Evolutionary conservation across 495 filamentous ascomycete species (phyloP), one percentile per base, ranked within the genome.

Genomic region (Terfezia boudieri): DNA sequence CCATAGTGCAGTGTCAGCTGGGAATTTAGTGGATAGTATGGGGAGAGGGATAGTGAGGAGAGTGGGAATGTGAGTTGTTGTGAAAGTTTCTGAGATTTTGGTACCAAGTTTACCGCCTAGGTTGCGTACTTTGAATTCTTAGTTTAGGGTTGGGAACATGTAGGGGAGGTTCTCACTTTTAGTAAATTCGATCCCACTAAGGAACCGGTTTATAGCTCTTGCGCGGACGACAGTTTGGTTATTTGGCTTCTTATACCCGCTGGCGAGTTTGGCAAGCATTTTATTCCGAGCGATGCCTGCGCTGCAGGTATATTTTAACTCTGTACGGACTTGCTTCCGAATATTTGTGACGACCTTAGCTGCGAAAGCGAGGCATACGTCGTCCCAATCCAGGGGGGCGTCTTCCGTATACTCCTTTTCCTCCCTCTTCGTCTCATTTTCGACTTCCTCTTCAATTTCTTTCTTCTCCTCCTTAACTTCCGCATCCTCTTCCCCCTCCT

Each of bases 21-120:
- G 26, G 26, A 32, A 2, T 7, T 32, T 32, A 5, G 26, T 32
- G 26, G 26, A 32, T 4, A 32, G 26, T 7, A 7, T 4, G 26
- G 26, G 7, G 26, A 92, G 61, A 1, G 86, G 62, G 9, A 89
- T 74, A 9, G 69, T 65, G 7, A 94, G 72, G 35, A 98, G 72
- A 23, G 92, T 83, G 41, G 76, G 75, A 48, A 96, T 78, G 23
- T 77, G 68, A 53, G 94, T 86, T 4, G 87, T 94, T 53, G 76
- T 75, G 69, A 92, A 96, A 26, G 68, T 69, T 11, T 80, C 71
- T 17, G 76, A 78, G 49, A 94, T 77, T 60, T 93, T 80, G 52
- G 90, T 85, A 32, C 90, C 90, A 17, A 96, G 70, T 69, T 98
- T 98, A n/a, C 90, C 90, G 41, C 90, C 92, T 5, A 98, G 73